These are phyloP conservation scores for Alternaria sp. DNA, from an alignment of 2,329 filamentous ascomycete species.

Conservation along the genomic window DNA sequence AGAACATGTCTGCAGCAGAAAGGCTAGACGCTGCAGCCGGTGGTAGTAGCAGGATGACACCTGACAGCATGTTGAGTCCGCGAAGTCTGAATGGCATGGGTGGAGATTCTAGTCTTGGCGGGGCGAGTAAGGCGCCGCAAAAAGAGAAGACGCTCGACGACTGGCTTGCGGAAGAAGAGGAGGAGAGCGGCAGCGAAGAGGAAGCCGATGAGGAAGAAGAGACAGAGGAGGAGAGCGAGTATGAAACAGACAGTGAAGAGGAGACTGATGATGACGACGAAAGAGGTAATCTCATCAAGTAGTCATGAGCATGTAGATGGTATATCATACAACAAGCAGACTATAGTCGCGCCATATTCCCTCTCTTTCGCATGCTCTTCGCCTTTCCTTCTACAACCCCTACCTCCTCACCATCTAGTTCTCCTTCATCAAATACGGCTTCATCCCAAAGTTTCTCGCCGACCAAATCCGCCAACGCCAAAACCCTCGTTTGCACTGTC, in stretches of 20 bases:
- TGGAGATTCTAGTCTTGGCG: conserved; percentile 19
- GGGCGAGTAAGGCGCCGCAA: conserved; percentile 25
- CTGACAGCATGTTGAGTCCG: conserved; percentile 47
- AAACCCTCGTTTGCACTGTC: conserved; percentile 83
- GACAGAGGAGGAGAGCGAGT: conserved; percentile 65
- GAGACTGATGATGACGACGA: conserved; percentile 13
- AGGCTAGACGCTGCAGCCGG: conserved; percentile 68
- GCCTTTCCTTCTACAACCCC: conserved; percentile 26
- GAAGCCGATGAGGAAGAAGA: conserved; percentile 59
- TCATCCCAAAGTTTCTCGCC: conserved; percentile 73
- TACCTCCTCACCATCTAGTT: conserved; percentile 19
- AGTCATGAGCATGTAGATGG: background rate
- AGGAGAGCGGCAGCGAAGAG: conserved; percentile 60
- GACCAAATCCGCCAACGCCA: conserved; percentile 78
- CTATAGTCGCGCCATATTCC: conserved; percentile 46
- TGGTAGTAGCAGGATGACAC: conserved; percentile 44
- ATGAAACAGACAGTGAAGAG: conserved; percentile 66
- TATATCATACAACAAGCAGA: background rate
- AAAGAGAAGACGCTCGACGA: conserved; percentile 88
- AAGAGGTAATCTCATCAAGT: conserved; percentile 48
- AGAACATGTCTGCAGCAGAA: conserved; percentile 67
- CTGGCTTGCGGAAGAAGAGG: conserved; percentile 78
- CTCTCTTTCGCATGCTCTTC: conserved; percentile 45
- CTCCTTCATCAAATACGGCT: conserved; percentile 21
- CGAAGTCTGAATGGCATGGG: conserved; percentile 62